Conservation (phyloP, 164 flowering plant species). For the Kingdonia uniflora region DNA sequence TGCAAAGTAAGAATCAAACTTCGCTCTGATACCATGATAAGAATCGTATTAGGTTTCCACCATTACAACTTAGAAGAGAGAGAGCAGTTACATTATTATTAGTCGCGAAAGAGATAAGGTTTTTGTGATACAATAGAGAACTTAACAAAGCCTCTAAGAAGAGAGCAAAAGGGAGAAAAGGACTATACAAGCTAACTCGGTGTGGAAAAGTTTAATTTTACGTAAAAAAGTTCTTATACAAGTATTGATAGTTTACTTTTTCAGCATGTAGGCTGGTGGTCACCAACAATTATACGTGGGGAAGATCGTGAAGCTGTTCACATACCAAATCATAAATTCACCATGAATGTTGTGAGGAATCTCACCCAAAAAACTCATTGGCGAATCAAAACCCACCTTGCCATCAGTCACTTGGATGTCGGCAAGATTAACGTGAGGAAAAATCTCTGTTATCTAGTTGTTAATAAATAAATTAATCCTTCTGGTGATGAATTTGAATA, state of each 20-base stretch:
- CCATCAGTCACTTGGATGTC: conserved; percentile 92
- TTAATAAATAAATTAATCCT: not conserved
- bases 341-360: conserved; percentile 89
- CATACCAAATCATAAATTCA: conserved; percentile 94
- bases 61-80: no score
- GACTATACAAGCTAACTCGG: no score
- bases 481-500: conserved; percentile 4
- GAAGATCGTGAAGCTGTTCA: conserved; percentile 98
- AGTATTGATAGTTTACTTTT: conserved; percentile 7
- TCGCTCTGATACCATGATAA: no score
- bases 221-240: not conserved
- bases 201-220: no score
- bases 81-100: no score
- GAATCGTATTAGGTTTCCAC: no score
- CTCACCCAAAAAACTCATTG: conserved; percentile 95
- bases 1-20: no score
- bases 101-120: no score
- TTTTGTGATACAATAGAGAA: no score
- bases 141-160: no score
- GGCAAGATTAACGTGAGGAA: conserved; percentile 75
- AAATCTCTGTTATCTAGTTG: conserved; percentile 1
- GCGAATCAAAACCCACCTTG: conserved; percentile 91
- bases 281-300: conserved; percentile 92
- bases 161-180: no score
- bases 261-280: conserved; percentile 99